A percentile compares a stretch with the other conserved stretches of the same genome.
Evolutionary conservation across 1,284 basidiomycete species (phyloP).

Genomic region (Apiotrichum mycotoxinovorans): DNA sequence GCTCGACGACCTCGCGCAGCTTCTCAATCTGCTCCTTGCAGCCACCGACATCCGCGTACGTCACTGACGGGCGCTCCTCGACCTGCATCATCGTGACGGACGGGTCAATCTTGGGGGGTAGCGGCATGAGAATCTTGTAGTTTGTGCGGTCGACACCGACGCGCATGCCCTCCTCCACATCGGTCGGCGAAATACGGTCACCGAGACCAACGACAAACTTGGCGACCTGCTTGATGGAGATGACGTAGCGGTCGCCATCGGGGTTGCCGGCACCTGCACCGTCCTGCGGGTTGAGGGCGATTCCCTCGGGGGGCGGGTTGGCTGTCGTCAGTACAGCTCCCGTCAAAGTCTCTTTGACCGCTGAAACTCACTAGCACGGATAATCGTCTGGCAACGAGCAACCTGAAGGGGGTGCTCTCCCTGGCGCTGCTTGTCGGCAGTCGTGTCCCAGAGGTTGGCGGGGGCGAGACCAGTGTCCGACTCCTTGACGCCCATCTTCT

Average conservation of each 20-base stretch:
- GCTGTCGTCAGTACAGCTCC: conserved; percentile 47
- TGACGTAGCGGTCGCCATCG: conserved; percentile 98
- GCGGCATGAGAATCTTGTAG: conserved; percentile 99
- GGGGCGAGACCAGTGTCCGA: conserved; percentile 96
- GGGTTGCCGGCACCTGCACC: conserved; percentile 50
- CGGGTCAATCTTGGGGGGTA: conserved; percentile 99
- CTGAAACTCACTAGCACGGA: conserved; percentile 58
- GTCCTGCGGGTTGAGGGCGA: conserved; percentile 46
- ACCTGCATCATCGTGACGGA: conserved; percentile 99
- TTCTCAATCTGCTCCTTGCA: conserved; percentile 99
- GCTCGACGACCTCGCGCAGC: conserved; percentile 95
- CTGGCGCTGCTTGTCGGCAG: conserved; percentile 76
- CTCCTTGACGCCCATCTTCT: conserved; percentile 98
- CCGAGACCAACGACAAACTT: conserved; percentile 98
- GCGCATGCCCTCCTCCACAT: conserved; percentile 99
- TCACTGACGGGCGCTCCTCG: conserved; percentile 98
- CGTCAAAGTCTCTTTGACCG: not conserved
- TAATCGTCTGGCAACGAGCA: conserved; percentile 98
- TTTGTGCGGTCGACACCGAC: conserved; percentile 77
- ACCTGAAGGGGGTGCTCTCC: conserved; percentile 91
- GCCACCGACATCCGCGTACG: conserved; percentile 95
- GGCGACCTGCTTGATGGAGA: conserved; percentile 99
- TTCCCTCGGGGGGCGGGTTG: conserved; percentile 60
- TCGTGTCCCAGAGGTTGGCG: conserved; percentile 93
- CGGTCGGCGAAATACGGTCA: conserved; percentile 92